Conservation (phyloP, 2,329 filamentous ascomycete species). For the Colletotrichum nymphaeae region DNA sequence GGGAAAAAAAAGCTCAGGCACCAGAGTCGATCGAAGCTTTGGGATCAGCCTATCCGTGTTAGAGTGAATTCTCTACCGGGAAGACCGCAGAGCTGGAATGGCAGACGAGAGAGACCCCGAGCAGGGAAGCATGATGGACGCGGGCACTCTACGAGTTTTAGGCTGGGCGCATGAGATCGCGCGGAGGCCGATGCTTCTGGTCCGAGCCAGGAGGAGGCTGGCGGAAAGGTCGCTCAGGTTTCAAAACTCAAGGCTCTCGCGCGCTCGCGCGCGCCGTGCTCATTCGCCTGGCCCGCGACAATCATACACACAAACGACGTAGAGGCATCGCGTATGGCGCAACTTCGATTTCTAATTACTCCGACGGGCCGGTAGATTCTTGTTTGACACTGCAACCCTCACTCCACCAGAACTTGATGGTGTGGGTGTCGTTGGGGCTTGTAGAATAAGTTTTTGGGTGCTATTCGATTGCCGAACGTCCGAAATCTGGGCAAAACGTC, state of each 20-base stretch:
- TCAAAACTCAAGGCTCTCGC: conserved; percentile 11
- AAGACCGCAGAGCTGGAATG: conserved; percentile 5
- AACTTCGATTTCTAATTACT: not conserved
- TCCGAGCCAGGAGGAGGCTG: conserved; percentile 19
- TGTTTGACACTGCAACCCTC: conserved; percentile 1
- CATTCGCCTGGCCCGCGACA: not conserved
- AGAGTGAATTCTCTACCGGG: not conserved
- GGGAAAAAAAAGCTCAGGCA: not conserved
- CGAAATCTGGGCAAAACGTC: not conserved
- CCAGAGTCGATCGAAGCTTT: not conserved
- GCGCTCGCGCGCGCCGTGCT: not conserved
- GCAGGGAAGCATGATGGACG: conserved; percentile 17
- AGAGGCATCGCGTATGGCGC: too few species aligned
- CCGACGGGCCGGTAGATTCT: not conserved
- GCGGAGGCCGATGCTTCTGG: conserved; percentile 14
- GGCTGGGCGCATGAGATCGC: conserved; percentile 11
- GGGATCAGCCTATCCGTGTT: not conserved
- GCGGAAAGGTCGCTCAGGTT: conserved; percentile 12
- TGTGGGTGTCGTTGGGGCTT: not conserved
- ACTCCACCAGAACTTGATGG: not conserved
- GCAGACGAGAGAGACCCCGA: not conserved
- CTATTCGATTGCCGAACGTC: not conserved
- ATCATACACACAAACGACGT: not conserved
- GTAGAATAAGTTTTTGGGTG: not conserved
- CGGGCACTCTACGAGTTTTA: conserved; percentile 9